A percentile compares a stretch with the other conserved stretches of the same genome.
These are phyloP conservation scores for Pseudophaeomoniella oleicola DNA, from an alignment of 2,329 filamentous ascomycete species.

Conservation along the genomic window DNA sequence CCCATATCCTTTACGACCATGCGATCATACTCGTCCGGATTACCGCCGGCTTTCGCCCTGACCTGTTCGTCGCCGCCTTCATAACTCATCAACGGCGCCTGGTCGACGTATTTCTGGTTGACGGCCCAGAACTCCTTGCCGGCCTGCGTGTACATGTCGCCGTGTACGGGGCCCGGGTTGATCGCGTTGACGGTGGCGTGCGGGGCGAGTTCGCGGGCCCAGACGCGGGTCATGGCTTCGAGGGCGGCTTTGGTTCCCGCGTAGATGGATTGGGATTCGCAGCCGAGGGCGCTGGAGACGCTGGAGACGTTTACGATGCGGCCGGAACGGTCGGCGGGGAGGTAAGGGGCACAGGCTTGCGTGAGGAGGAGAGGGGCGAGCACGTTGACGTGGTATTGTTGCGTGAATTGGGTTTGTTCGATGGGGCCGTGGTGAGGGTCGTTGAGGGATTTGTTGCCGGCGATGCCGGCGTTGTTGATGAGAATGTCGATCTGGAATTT, in stretches of 20 bases:
- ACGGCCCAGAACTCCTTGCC: constrained; percentile 41
- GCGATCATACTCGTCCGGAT: constrained; percentile 44
- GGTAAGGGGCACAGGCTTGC: constrained; percentile 37
- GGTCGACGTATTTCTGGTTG: constrained; percentile 47
- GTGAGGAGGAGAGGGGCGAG: constrained; percentile 42
- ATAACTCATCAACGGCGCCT: constrained; percentile 50
- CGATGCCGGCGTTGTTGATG: constrained; percentile 44
- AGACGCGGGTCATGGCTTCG: constrained; percentile 48
- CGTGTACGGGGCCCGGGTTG: constrained; percentile 43
- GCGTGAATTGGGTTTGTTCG: constrained; percentile 35
- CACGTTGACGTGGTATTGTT: constrained; percentile 44
- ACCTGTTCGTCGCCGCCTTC: constrained; percentile 45
- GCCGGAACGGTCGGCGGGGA: constrained; percentile 42
- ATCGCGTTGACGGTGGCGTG: constrained; percentile 44
- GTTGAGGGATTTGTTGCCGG: constrained; percentile 40
- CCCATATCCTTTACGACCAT: constrained; percentile 44
- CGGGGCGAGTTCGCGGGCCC: constrained; percentile 43
- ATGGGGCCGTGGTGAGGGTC: constrained; percentile 29
- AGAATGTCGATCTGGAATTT: constrained; percentile 41
- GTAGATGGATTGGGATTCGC: constrained; percentile 41
- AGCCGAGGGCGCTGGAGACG: constrained; percentile 38
- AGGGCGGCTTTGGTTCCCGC: constrained; percentile 48
- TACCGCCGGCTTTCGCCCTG: constrained; percentile 28
- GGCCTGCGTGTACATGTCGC: constrained; percentile 39
- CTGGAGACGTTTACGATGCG: constrained; percentile 44